These are phyloP conservation scores for Globisporangium emineosum DNA, from an alignment of 352 stramenopile species.

Conservation along the genomic window DNA sequence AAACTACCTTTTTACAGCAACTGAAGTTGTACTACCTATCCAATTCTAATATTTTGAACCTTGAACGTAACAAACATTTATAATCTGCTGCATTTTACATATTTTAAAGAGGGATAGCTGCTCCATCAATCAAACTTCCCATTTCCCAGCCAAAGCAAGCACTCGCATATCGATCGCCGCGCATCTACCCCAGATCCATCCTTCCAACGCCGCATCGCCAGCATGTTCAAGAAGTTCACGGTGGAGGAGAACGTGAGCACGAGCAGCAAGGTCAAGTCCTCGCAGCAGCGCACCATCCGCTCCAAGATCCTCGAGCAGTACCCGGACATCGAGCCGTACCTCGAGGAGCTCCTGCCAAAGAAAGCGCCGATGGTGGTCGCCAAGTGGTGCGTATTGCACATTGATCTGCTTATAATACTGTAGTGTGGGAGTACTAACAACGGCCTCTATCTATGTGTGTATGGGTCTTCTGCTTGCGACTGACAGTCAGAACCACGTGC, in stretches of 20 bases:
- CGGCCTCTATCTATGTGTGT: not conserved
- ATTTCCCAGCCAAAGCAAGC: not conserved
- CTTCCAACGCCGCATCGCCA: not conserved
- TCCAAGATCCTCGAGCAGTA: constrained; percentile 94
- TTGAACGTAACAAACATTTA: not conserved
- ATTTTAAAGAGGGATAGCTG: not conserved
- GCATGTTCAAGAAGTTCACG: constrained; percentile 96
- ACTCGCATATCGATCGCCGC: not conserved
- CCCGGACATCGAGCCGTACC: constrained; percentile 82
- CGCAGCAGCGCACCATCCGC: constrained; percentile 95
- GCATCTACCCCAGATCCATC: not conserved
- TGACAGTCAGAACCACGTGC: constrained; percentile 85
- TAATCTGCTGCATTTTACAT: not conserved
- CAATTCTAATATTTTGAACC: too few relatives aligned
- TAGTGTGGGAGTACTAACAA: too few relatives aligned
- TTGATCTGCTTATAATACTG: not conserved
- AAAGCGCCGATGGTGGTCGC: constrained; percentile 92
- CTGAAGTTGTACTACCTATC: too few relatives aligned
- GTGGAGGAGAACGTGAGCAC: constrained; percentile 92
- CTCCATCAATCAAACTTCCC: not conserved
- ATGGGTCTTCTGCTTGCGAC: constrained; percentile 1
- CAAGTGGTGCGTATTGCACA: constrained; percentile 68
- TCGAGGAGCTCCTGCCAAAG: constrained; percentile 91
- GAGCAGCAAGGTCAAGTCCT: constrained; percentile 97
- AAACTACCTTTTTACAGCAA: not conserved